Evolutionary conservation across 441 rosid genomes (phyloP).

Genomic region (Euphorbia corollata): DNA sequence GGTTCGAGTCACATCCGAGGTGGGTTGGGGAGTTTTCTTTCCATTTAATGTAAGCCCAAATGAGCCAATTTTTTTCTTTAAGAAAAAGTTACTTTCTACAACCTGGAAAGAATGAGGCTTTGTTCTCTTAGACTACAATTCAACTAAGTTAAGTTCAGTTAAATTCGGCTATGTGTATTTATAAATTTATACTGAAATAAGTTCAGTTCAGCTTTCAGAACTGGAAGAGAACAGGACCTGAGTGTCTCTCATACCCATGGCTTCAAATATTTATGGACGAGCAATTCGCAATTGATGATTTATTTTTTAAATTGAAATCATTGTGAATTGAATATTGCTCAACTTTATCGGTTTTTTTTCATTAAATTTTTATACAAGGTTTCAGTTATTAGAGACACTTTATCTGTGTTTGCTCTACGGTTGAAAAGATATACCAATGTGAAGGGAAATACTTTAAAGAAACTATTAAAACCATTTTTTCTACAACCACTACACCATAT

Average conservation of each 20-base stretch:
- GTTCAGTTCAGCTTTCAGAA: too few species aligned
- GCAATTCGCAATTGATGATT: neutral
- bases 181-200: too few species aligned
- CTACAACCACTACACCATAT: too few species aligned
- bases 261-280: constrained; percentile 1
- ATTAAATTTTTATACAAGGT: neutral
- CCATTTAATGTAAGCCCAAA: too few species aligned
- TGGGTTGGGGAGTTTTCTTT: too few species aligned
- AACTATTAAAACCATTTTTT: neutral
- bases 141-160: too few species aligned
- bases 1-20: too few species aligned
- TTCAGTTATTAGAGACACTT: constrained; percentile 3
- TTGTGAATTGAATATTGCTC: neutral
- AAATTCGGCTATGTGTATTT: too few species aligned
- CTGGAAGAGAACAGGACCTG: too few species aligned
- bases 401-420: neutral
- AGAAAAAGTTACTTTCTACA: neutral
- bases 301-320: constrained; percentile 3
- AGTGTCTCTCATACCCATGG: fast-evolving
- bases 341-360: neutral
- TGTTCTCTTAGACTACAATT: too few species aligned
- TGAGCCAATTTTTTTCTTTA: too few species aligned
- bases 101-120: neutral
- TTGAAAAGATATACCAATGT: neutral
- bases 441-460: neutral